phyloP scores from a whole-genome alignment of 306 rosid species.

The Quercus cerris region DNA sequence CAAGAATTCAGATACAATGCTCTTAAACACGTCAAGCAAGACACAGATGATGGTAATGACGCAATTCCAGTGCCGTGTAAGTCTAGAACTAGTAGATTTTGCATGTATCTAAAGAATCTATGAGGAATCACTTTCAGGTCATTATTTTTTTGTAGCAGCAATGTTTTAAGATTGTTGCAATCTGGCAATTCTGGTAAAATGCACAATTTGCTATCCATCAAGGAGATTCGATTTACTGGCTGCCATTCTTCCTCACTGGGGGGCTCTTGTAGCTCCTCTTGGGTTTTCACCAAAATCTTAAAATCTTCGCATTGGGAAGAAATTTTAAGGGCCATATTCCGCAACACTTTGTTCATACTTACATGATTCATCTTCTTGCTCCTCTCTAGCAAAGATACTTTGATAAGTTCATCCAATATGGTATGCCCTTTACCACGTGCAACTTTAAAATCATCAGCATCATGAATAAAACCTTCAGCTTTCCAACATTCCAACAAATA shows the following conservation, averaged over 20 bases:
- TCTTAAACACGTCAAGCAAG: conserved; percentile 11
- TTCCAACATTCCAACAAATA: conserved; percentile 33
- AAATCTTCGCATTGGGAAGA: neutral
- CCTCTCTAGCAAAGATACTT: conserved; percentile 13
- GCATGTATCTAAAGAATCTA: neutral
- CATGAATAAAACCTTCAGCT: conserved; percentile 6
- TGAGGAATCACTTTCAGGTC: neutral
- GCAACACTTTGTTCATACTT: neutral
- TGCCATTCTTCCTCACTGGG: neutral
- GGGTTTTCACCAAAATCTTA: neutral
- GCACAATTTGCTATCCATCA: conserved; percentile 6
- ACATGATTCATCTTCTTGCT: conserved; percentile 21
- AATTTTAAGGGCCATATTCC: conserved; percentile 17
- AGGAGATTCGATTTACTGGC: neutral
- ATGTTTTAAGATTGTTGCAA: neutral
- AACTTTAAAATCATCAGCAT: neutral
- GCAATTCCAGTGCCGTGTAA: neutral
- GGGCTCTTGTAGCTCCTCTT: neutral
- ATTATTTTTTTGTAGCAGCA: conserved; percentile 1
- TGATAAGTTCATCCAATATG: neutral
- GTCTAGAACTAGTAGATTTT: neutral
- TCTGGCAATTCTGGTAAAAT: neutral
- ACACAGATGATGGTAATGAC: conserved; percentile 14
- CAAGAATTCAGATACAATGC: conserved; percentile 19
- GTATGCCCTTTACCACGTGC: neutral